phyloP scores from a whole-genome alignment of 345 rosid species.

The Sisymbrium altissimum region DNA sequence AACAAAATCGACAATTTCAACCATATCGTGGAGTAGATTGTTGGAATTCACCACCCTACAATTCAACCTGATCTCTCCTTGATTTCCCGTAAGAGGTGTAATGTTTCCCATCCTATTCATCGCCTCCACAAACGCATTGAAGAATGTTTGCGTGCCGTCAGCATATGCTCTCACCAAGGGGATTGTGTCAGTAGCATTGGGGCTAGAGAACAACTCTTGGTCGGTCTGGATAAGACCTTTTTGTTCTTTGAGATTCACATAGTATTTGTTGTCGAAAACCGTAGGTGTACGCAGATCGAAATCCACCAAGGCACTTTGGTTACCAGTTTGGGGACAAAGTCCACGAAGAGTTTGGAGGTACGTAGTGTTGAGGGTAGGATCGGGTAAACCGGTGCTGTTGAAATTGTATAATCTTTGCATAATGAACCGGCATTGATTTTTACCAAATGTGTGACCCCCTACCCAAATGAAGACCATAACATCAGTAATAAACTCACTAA shows the following conservation, averaged over 20 bases:
- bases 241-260: constrained; percentile 44
- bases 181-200: constrained; percentile 44
- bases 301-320: constrained; percentile 33
- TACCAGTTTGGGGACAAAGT: constrained; percentile 48
- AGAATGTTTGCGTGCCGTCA: constrained; percentile 36
- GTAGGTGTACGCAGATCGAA: constrained; percentile 55
- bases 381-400: constrained; percentile 35
- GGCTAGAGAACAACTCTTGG: constrained; percentile 55
- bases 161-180: constrained; percentile 47
- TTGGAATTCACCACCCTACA: constrained; percentile 45
- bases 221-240: constrained; percentile 59
- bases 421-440: constrained; percentile 51
- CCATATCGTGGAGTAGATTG: constrained; percentile 29
- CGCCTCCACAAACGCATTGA: constrained; percentile 46
- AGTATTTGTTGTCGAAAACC: constrained; percentile 64
- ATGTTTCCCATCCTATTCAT: constrained; percentile 77
- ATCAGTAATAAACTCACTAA: background rate
- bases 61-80: constrained; percentile 54
- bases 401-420: constrained; percentile 53
- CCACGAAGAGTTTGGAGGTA: constrained; percentile 46
- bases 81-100: constrained; percentile 47
- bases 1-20: constrained; percentile 17
- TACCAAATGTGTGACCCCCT: constrained; percentile 69
- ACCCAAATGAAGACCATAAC: background rate
- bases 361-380: constrained; percentile 44